Conservation (phyloP, 2,329 filamentous ascomycete genomes). For the Penicillium brevicompactum region DNA sequence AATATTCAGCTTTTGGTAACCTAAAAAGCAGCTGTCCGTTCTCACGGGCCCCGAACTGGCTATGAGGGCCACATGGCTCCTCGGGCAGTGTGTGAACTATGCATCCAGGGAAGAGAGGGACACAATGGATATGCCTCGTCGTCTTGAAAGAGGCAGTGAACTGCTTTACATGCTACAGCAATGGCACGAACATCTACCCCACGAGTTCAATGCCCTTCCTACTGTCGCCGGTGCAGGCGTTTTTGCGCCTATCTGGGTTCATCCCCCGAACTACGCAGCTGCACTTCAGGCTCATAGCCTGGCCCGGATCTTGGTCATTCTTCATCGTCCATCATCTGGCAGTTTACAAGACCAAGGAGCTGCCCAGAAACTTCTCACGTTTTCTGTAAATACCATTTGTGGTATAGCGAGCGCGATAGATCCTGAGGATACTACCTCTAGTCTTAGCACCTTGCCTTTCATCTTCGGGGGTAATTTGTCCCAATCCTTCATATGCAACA, state of each 20-base stretch:
- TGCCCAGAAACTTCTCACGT: conserved; percentile 22
- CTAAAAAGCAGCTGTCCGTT: conserved; percentile 49
- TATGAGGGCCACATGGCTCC: conserved; percentile 49
- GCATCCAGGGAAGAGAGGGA: conserved; percentile 51
- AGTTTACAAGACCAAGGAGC: conserved; percentile 50
- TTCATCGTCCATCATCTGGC: conserved; percentile 54
- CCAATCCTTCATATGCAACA: not conserved
- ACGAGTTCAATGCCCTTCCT: conserved; percentile 35
- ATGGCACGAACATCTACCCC: conserved; percentile 47
- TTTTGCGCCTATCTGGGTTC: conserved; percentile 52
- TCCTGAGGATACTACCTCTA: conserved; percentile 22
- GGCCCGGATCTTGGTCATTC: conserved; percentile 53
- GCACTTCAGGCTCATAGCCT: conserved; percentile 56
- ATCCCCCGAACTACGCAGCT: conserved; percentile 50
- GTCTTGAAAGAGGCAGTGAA: conserved; percentile 49
- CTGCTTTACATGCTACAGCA: conserved; percentile 52
- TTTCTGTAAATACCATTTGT: conserved; percentile 29
- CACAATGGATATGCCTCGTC: conserved; percentile 45
- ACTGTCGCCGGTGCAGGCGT: conserved; percentile 35
- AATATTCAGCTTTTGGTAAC: conserved; percentile 60
- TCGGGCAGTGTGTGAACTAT: conserved; percentile 59
- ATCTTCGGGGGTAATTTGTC: conserved; percentile 27
- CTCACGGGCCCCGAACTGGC: conserved; percentile 58
- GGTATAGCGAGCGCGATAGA: conserved; percentile 28
- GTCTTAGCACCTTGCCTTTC: conserved; percentile 26